Percentiles rank a stretch among this genome's conserved stretches.
These are phyloP conservation scores for Ascochyta koolunga DNA, from an alignment of 2,329 filamentous ascomycete species.

Conservation along the genomic window DNA sequence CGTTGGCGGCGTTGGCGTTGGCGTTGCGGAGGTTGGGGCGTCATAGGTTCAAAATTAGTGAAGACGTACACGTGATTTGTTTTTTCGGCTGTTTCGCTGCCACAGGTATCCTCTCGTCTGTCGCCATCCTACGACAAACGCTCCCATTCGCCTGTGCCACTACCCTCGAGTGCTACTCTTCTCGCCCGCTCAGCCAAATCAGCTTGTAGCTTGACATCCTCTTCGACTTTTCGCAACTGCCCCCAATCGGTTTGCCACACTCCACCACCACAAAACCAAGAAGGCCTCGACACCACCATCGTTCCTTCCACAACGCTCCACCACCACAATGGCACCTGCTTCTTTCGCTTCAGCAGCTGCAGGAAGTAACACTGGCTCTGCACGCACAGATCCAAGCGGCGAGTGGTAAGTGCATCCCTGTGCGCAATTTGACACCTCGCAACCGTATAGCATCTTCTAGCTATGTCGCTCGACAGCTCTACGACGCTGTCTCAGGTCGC, in stretches of 20 bases:
- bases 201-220: slow-evolving; percentile 31
- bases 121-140: slow-evolving; percentile 20
- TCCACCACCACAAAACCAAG: slow-evolving; percentile 32
- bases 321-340: slow-evolving; percentile 53
- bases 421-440: slow-evolving; percentile 11
- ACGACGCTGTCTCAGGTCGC: slow-evolving; percentile 20
- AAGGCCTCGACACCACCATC: slow-evolving; percentile 33
- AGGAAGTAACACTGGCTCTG: slow-evolving; percentile 49
- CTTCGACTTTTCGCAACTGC: slow-evolving; percentile 29
- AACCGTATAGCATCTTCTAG: slow-evolving; percentile 6
- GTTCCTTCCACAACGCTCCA: slow-evolving; percentile 23
- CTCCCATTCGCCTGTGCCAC: slow-evolving; percentile 30
- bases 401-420: slow-evolving; percentile 53
- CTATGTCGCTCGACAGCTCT: slow-evolving; percentile 19
- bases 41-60: slow-evolving; percentile 13
- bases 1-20: slow-evolving; percentile 11
- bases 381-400: slow-evolving; percentile 51
- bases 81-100: slow-evolving; percentile 13
- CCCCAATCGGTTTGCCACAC: slow-evolving; percentile 30
- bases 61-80: slow-evolving; percentile 5
- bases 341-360: slow-evolving; percentile 60
- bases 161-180: slow-evolving; percentile 19
- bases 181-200: slow-evolving; percentile 21
- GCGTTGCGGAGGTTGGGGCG: slow-evolving; percentile 11
- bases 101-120: slow-evolving; percentile 14